A percentile compares a stretch with the other conserved stretches of the same genome.
Evolutionary conservation across 2,329 filamentous ascomycete species (phyloP).

Genomic region (Magnaporthiopsis rhizophila): DNA sequence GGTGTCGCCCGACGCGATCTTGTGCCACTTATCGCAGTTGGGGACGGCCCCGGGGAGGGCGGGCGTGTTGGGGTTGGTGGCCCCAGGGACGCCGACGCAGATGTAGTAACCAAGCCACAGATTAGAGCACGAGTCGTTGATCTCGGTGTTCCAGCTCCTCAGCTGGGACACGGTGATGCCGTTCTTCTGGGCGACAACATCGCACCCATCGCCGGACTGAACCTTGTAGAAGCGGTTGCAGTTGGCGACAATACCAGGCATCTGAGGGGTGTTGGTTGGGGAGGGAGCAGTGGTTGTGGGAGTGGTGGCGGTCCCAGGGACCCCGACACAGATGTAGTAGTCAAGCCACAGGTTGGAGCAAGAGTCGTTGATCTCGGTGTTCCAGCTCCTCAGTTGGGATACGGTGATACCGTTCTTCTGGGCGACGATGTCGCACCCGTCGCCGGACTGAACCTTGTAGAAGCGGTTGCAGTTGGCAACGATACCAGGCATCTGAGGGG

Average conservation of each 20-base stretch:
- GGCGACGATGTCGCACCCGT: not conserved
- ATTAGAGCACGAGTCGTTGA: constrained; percentile 6
- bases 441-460: not conserved
- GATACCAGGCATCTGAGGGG: not conserved
- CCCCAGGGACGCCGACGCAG: constrained; percentile 8
- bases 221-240: not conserved
- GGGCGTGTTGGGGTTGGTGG: constrained; percentile 1
- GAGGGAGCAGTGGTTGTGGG: too few species aligned
- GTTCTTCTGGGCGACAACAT: not conserved
- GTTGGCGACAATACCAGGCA: not conserved
- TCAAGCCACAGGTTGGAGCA: constrained; percentile 10
- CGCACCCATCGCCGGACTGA: not conserved
- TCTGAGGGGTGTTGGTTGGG: not conserved
- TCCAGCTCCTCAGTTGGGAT: constrained; percentile 8
- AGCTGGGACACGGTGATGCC: constrained; percentile 6
- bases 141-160: constrained; percentile 8
- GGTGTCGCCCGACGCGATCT: not conserved
- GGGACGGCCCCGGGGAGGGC: not conserved
- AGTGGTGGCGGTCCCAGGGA: not conserved
- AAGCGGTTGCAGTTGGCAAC: not conserved
- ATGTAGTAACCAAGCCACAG: constrained; percentile 10
- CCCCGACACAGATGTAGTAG: constrained; percentile 10
- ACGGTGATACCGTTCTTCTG: constrained; percentile 5
- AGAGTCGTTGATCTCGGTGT: not conserved
- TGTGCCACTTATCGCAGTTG: constrained; percentile 1